Evolutionary conservation across 495 filamentous ascomycete genomes (phyloP), one percentile per base, ranked within the genome.

Genomic region (Hyaloscypha bicolor): DNA sequence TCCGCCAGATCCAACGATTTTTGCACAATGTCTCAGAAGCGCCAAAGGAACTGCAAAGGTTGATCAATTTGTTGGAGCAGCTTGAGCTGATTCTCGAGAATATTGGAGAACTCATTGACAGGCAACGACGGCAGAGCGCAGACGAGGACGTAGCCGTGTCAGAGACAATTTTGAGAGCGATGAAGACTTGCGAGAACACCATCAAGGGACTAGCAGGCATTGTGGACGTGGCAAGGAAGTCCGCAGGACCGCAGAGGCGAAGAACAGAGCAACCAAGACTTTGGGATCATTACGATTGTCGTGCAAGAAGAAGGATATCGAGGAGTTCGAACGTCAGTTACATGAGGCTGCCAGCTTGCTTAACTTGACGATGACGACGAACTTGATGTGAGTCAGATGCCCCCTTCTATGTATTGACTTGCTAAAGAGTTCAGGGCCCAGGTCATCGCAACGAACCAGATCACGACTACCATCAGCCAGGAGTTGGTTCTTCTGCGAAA

Each of bases 11-110:
- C 55, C 70, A 68, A 21, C 64, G 70, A 5, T 76, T 80, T 35
- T 76, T 75, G 70, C 62, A 66, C 6, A 74, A 73, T 14, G 56
- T 81, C 4, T 65, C 71, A 55, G 73, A 79, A 42, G 72, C 77
- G 3, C 77, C 75, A 2, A 71, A 75, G 11, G 70, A 75, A 9
- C 69, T 81, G 30, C 62, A 33, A 6, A 64, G 73, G 19, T 67
- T 78, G 0, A 65, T 74, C 21, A 64, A 74, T 1, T 72, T 80
- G 16, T 69, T 81, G 21, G 68, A 76, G 12, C 69, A 76, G 9
- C 63, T 79, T 1, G 71, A 72, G n/a, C 66, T 66, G 11, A 67
- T 77, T 11, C 31, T 80, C 11, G 68, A 63, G 25, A 57, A 53
- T 51, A 58, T 65, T 2, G 69, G 70, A 4, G 8, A 42, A 35